phyloP scores from a whole-genome alignment of 768 basidiomycete genomes.

The Lentinula sp. region DNA sequence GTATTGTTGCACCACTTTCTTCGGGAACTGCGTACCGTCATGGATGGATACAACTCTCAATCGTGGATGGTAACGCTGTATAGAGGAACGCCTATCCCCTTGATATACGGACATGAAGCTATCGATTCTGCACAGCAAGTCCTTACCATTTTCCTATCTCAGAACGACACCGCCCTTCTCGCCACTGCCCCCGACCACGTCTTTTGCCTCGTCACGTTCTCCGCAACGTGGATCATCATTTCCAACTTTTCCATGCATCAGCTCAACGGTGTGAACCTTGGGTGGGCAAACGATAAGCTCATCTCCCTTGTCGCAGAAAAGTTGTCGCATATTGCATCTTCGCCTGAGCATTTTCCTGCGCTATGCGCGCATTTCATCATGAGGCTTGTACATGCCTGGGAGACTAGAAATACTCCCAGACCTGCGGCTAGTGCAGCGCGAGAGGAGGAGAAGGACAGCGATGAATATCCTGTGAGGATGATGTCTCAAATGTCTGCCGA shows the following conservation, averaged over 20 bases:
- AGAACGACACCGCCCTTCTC: constrained; percentile 26
- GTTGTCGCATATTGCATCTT: constrained; percentile 24
- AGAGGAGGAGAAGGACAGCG: background rate
- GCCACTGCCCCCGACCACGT: constrained; percentile 35
- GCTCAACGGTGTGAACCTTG: constrained; percentile 23
- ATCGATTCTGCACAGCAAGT: constrained; percentile 31
- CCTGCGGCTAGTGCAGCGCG: background rate
- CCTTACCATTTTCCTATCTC: constrained; percentile 25
- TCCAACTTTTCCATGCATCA: constrained; percentile 36
- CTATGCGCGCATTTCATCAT: constrained; percentile 37
- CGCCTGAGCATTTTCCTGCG: constrained; percentile 33
- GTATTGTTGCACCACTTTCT: constrained; percentile 31
- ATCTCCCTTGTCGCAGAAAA: constrained; percentile 28
- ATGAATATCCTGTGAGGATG: background rate
- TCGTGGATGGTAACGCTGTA: constrained; percentile 29
- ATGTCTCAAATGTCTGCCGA: constrained; percentile 4
- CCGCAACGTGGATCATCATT: constrained; percentile 35
- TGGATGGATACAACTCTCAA: constrained; percentile 18
- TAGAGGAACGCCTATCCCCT: constrained; percentile 25
- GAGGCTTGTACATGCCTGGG: constrained; percentile 21
- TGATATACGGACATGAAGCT: constrained; percentile 31
- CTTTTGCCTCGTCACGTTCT: constrained; percentile 35
- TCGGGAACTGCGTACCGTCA: constrained; percentile 12
- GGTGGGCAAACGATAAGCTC: constrained; percentile 31
- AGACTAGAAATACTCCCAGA: constrained; percentile 12